phyloP scores from a whole-genome alignment of 176 grass and related monocot genomes.

The Paspalum vaginatum region DNA sequence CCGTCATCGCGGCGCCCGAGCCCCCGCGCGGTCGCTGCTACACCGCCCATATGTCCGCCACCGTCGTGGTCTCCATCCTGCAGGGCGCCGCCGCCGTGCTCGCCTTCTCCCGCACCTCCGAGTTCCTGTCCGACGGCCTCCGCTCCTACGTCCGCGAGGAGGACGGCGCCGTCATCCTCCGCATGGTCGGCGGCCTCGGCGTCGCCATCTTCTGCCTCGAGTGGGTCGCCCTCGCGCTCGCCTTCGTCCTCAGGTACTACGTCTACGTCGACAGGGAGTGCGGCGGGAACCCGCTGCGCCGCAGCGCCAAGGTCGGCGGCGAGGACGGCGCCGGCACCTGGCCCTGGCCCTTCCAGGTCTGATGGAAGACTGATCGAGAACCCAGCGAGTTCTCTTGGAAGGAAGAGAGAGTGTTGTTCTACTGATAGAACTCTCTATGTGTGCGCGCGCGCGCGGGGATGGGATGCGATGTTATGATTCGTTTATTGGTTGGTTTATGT shows the following conservation, averaged over 20 bases:
- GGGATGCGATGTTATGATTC: constrained; percentile 11
- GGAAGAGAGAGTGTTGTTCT: constrained; percentile 1
- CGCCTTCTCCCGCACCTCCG: constrained; percentile 71
- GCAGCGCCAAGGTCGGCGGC: constrained; percentile 72
- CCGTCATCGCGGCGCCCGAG: constrained; percentile 64
- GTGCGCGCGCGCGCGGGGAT: not conserved
- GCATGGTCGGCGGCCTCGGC: constrained; percentile 91
- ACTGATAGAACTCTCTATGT: not conserved
- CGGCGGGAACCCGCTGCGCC: constrained; percentile 56
- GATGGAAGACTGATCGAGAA: constrained; percentile 41
- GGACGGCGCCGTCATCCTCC: constrained; percentile 84
- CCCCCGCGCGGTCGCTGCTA: constrained; percentile 62
- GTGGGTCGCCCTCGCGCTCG: constrained; percentile 87
- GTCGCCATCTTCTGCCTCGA: constrained; percentile 93
- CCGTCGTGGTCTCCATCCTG: constrained; percentile 84
- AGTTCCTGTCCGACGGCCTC: constrained; percentile 71
- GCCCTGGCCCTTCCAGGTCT: constrained; percentile 90
- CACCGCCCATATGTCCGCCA: constrained; percentile 76
- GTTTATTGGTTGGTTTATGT: constrained; percentile 41
- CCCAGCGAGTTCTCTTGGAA: constrained; percentile 38
- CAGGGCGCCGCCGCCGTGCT: constrained; percentile 83
- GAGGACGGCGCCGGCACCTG: constrained; percentile 64
- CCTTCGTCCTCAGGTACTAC: constrained; percentile 91
- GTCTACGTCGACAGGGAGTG: constrained; percentile 62
- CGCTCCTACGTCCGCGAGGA: constrained; percentile 83